Percentiles rank a stretch among this genome's conserved stretches.
Evolutionary conservation across 148 eudicot species (phyloP).

Genomic region (Camellia granthamiana): DNA sequence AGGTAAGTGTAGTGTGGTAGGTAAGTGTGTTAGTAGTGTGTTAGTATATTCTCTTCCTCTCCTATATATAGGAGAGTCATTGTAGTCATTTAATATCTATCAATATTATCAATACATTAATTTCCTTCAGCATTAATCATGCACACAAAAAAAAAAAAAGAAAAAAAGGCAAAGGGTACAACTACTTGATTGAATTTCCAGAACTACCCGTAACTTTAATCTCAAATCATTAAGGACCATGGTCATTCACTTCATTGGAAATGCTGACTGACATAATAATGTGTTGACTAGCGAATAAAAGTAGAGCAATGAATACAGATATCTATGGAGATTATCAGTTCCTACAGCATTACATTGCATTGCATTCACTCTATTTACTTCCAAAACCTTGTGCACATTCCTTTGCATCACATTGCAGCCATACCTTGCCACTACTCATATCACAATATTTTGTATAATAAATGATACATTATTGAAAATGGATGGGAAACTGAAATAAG

Average conservation of each 20-base stretch:
- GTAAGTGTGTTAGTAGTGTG: no score
- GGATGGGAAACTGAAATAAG: neutral
- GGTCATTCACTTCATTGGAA: neutral
- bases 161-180: no score
- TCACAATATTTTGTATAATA: neutral
- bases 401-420: conserved; percentile 8
- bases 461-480: neutral
- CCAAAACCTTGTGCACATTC: neutral
- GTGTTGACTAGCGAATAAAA: neutral
- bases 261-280: neutral
- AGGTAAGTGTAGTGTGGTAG: no score
- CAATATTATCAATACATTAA: no score
- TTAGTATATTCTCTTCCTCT: no score
- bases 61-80: no score
- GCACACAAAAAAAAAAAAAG: no score
- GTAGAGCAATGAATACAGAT: neutral
- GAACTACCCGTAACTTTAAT: no score
- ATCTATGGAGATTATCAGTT: neutral
- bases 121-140: no score
- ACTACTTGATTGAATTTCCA: no score
- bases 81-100: no score
- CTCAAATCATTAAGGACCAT: neutral
- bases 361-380: neutral
- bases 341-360: neutral
- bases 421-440: neutral